Base-by-base conservation (phyloP, 164 flowering plant species). In the Dillenia suffruticosa region DNA sequence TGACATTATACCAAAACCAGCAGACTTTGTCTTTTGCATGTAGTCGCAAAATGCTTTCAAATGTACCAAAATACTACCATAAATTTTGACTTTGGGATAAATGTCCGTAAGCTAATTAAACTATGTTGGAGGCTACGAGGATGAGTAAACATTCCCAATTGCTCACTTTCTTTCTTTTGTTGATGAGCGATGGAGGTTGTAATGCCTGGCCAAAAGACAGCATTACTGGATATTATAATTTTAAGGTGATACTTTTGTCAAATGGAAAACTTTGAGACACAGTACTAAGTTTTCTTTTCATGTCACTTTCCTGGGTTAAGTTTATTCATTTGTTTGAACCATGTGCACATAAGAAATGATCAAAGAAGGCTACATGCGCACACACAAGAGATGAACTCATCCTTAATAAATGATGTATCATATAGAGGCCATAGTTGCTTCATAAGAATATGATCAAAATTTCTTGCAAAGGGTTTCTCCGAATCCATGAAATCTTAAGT, bases 191-290 rank as follows among this genome's bases (percentile, higher is more conserved):
- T 40, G 12, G 9, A 10, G 12, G 47, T 56, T 47, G 15, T 40
- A 19, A 56, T 56, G 59, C 59, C 43, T 43, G 47, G 59, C 47
- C 43, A 19, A n/a, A 56, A 43, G 45, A 24, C 16, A 56, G 59
- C 43, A 56, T 5, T 19, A 56, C 59, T 4, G 40, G 46, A 43
- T 56, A 40, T 14, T 56, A 9, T 9, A 17, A 56, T 56, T 44
- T 40, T 14, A 56, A 40, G 59, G 59, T 56, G 45, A 44, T 14
- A 10, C 12, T 44, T 15, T 45, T n/a, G 6, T 19, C 12, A 2
- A 26, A 22, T 2, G 22, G 2, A 26, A 2, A 8, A n/a, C n/a
- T n/a, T n/a, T n/a, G n/a, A n/a, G n/a, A n/a, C n/a, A n/a, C n/a
- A n/a, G n/a, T n/a, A n/a, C n/a, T n/a, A n/a, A n/a, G n/a, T n/a